phyloP scores from a whole-genome alignment of 805 yeast species.

The Monosporozyma yasuniensis region DNA sequence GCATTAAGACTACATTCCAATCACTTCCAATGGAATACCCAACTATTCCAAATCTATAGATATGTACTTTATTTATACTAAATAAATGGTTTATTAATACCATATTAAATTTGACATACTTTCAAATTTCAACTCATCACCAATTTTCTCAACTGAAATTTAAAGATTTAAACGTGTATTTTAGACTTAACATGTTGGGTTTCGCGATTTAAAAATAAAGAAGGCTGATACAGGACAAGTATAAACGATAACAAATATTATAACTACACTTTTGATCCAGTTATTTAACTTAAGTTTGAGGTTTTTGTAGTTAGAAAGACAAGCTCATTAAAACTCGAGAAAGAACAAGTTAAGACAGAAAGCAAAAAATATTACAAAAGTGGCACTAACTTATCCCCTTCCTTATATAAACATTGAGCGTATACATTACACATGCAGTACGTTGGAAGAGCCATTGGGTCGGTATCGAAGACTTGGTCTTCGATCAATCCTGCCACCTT shows the following conservation, averaged over 20 bases:
- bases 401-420: background rate
- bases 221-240: background rate
- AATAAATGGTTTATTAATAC: background rate
- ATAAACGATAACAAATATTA: background rate
- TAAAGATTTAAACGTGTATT: background rate
- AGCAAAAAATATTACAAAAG: background rate
- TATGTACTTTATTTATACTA: background rate
- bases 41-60: background rate
- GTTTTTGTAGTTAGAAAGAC: background rate
- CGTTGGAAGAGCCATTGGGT: conserved; percentile 90
- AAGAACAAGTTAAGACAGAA: background rate
- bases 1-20: background rate
- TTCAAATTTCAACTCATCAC: background rate
- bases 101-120: background rate
- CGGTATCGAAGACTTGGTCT: conserved; percentile 95
- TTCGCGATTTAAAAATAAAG: background rate
- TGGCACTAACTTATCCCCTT: background rate
- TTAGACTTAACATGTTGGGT: background rate
- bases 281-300: background rate
- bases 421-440: conserved; percentile 61
- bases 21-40: background rate
- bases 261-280: background rate
- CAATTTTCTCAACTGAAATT: background rate
- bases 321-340: background rate
- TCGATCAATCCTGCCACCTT: conserved; percentile 93